A percentile compares a stretch with the other conserved stretches of the same genome.
These are phyloP conservation scores for Dillenia suffruticosa DNA, from an alignment of 164 flowering plant species.

Conservation along the genomic window DNA sequence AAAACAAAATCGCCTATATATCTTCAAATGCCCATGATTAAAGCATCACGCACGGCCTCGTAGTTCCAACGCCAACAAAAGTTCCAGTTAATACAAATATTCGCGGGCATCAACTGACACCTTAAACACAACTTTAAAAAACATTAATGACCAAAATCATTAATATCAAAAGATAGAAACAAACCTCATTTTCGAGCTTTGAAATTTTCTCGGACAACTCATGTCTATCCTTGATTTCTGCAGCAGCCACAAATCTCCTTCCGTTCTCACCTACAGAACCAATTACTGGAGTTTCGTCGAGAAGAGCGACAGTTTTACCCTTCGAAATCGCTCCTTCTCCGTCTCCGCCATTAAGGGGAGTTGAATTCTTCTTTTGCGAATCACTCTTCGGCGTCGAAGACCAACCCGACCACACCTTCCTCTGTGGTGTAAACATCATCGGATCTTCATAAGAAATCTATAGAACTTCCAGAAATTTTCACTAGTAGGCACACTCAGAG, in stretches of 20 bases:
- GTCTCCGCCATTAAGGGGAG: constrained; percentile 1
- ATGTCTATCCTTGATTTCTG: constrained; percentile 31
- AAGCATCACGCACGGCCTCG: no score
- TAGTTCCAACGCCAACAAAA: no score
- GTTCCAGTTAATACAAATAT: no score
- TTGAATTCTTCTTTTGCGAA: no score
- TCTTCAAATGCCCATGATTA: no score
- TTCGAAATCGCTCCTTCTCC: constrained; percentile 19
- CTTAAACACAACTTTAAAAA: no score
- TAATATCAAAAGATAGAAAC: background rate
- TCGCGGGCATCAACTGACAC: no score
- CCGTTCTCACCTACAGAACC: constrained; percentile 35
- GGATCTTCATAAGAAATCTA: no score
- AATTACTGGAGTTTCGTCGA: constrained; percentile 43
- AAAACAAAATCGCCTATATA: no score
- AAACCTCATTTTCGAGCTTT: constrained; percentile 74
- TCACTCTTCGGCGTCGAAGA: constrained; percentile 29
- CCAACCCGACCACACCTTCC: constrained; percentile 38
- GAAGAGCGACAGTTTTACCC: constrained; percentile 42
- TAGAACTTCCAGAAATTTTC: no score
- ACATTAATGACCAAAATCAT: no score
- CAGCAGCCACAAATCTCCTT: constrained; percentile 5
- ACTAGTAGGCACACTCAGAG: no score
- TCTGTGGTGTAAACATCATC: constrained; percentile 77
- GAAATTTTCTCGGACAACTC: constrained; percentile 51